Conservation (phyloP, 2,329 filamentous ascomycete species). For the Nigrospora osmanthi region DNA sequence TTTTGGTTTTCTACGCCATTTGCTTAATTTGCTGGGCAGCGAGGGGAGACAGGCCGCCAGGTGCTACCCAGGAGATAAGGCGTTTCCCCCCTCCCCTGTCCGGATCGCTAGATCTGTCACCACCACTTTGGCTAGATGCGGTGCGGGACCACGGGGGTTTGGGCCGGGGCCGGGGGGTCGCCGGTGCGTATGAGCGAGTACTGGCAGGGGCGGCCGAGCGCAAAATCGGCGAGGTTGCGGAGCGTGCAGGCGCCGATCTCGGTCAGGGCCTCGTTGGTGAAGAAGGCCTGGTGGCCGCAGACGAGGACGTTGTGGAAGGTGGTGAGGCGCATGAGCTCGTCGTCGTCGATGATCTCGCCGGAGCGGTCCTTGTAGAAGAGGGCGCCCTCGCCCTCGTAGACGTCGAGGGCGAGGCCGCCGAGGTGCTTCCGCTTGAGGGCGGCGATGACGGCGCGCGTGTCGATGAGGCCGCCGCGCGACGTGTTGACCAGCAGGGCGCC, state of each 20-base stretch:
- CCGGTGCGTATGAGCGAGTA: constrained; percentile 12
- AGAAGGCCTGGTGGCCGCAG: constrained; percentile 63
- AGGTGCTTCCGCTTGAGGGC: constrained; percentile 53
- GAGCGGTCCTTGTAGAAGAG: constrained; percentile 62
- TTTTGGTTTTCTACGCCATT: no score
- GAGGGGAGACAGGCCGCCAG: no score
- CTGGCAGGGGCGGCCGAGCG: constrained; percentile 11
- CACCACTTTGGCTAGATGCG: no score
- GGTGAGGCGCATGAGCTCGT: constrained; percentile 56
- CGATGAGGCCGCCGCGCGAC: constrained; percentile 56
- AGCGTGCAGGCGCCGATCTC: constrained; percentile 57
- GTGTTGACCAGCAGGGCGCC: constrained; percentile 60
- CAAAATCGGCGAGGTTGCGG: constrained; percentile 43
- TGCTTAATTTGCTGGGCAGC: no score
- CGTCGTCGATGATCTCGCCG: constrained; percentile 57
- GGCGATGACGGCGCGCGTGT: constrained; percentile 50
- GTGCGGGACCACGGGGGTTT: no score
- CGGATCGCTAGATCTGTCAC: no score
- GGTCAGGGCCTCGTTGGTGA: constrained; percentile 55
- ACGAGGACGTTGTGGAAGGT: constrained; percentile 62
- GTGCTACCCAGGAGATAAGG: no score
- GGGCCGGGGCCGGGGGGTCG: no score
- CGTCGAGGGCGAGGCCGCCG: constrained; percentile 57
- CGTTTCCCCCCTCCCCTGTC: no score
- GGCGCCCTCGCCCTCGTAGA: constrained; percentile 58